Percentiles rank a stretch among this genome's conserved stretches.
These are phyloP conservation scores for Alternaria solani DNA, from an alignment of 2,329 filamentous ascomycete genomes.

Conservation along the genomic window DNA sequence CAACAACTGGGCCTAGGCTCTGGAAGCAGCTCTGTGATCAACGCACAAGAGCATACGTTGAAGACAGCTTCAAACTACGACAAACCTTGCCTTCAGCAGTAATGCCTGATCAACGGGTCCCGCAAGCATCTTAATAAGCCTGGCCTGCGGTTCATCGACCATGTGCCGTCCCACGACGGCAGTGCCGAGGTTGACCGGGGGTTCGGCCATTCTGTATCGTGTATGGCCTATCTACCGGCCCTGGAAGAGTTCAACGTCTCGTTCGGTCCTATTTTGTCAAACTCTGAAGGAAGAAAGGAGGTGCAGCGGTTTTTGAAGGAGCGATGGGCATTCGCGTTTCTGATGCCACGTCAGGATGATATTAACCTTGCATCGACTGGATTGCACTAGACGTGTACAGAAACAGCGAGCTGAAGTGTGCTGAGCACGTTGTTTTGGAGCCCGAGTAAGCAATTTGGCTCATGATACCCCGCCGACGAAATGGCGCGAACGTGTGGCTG, in stretches of 20 bases:
- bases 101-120: neutral
- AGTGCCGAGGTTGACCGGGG: neutral
- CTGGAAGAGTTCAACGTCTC: neutral
- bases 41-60: neutral
- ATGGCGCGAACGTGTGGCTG: slow-evolving; percentile 8
- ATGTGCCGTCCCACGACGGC: neutral
- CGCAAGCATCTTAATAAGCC: neutral
- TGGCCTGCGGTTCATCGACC: neutral
- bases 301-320: neutral
- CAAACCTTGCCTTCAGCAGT: neutral
- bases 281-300: neutral
- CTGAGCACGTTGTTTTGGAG: neutral
- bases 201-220: neutral
- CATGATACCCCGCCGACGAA: slow-evolving; percentile 2
- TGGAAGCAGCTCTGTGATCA: neutral
- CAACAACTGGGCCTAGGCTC: neutral
- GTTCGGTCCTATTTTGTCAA: slow-evolving; percentile 5
- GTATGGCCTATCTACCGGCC: neutral
- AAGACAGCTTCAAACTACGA: neutral
- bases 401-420: neutral
- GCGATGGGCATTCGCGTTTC: neutral
- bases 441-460: neutral
- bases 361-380: neutral
- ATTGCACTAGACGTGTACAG: neutral
- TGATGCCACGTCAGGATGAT: neutral